Conservation (phyloP, 306 rosid species). For the Gastrolobium villosum region DNA sequence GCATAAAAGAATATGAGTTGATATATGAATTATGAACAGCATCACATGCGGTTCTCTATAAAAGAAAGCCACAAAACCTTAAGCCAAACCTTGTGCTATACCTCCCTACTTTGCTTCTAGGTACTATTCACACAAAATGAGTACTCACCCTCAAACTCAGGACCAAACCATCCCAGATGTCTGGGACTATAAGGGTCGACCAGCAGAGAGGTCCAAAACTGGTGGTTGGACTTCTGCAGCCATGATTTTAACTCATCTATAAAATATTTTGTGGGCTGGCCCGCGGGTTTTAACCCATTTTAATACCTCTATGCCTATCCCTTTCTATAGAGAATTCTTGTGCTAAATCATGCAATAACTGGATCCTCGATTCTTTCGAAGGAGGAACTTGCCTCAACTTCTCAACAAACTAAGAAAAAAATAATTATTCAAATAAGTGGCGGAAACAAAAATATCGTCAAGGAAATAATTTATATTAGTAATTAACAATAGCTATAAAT, state of each 20-base stretch:
- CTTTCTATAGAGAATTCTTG: constrained; percentile 49
- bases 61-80: constrained; percentile 28
- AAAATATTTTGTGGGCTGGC: no score
- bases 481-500: neutral
- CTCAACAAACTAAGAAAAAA: constrained; percentile 64
- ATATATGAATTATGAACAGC: no score
- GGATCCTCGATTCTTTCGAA: constrained; percentile 80
- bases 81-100: neutral
- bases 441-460: constrained; percentile 27
- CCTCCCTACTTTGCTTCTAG: neutral
- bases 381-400: constrained; percentile 58
- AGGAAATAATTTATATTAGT: neutral
- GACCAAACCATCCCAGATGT: constrained; percentile 73
- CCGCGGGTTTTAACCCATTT: no score
- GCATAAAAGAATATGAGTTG: no score
- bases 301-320: no score
- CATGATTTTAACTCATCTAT: constrained; percentile 83
- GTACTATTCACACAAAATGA: constrained; percentile 31
- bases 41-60: neutral
- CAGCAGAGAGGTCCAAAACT: constrained; percentile 67
- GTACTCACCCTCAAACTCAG: constrained; percentile 55
- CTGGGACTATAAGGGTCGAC: constrained; percentile 83
- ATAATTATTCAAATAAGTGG: constrained; percentile 43
- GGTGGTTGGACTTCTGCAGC: constrained; percentile 92
- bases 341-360: constrained; percentile 67